phyloP scores from a whole-genome alignment of 208 protist species.

The Trichomonas tenax region DNA sequence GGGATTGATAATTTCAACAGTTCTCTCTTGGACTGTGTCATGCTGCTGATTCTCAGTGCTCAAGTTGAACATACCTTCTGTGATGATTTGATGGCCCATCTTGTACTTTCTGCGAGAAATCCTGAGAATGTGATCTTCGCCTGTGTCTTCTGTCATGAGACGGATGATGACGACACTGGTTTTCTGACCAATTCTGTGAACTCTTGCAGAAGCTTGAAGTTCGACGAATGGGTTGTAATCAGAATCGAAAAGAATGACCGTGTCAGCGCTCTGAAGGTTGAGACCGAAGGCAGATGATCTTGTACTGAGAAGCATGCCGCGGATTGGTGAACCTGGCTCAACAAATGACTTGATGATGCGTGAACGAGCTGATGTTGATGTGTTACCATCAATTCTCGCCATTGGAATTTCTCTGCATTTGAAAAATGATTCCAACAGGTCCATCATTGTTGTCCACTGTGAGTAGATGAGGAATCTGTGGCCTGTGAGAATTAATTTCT shows the following conservation, averaged over 20 bases:
- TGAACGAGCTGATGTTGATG: background rate
- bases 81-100: slow-evolving; percentile 47
- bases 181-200: slow-evolving; percentile 72
- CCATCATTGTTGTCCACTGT: slow-evolving; percentile 70
- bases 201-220: slow-evolving; percentile 87
- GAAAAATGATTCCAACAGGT: slow-evolving; percentile 69
- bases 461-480: slow-evolving; percentile 80
- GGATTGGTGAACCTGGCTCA: slow-evolving; percentile 19
- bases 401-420: slow-evolving; percentile 45
- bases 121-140: slow-evolving; percentile 74
- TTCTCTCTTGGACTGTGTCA: too few relatives aligned
- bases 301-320: slow-evolving; percentile 70
- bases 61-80: background rate
- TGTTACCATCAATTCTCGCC: slow-evolving; percentile 41
- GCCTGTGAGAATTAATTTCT: slow-evolving; percentile 53
- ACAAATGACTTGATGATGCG: slow-evolving; percentile 43
- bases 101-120: slow-evolving; percentile 64
- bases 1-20: background rate
- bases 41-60: background rate
- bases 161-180: slow-evolving; percentile 68
- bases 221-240: slow-evolving; percentile 97
- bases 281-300: slow-evolving; percentile 89
- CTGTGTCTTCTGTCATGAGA: slow-evolving; percentile 66
- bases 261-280: slow-evolving; percentile 89
- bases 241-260: slow-evolving; percentile 90